These are phyloP conservation scores for Skeletonema potamos DNA, from an alignment of 108 stramenopile species.

Conservation along the genomic window DNA sequence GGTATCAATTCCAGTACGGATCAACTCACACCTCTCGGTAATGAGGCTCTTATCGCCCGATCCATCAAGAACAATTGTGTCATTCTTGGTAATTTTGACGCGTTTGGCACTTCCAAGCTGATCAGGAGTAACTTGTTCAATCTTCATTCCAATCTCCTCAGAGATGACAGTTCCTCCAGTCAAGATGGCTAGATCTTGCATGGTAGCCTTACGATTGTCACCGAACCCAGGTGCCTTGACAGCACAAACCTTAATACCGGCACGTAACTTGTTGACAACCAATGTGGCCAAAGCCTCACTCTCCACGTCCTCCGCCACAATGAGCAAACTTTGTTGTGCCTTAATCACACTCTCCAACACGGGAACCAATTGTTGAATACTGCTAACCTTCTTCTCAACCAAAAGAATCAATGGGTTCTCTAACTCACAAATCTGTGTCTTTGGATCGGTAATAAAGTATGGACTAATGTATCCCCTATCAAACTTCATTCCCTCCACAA, in stretches of 20 bases:
- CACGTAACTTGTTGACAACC: conserved; percentile 99
- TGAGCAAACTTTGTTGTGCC: conserved; percentile 90
- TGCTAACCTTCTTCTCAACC: conserved; percentile 99
- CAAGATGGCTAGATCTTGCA: conserved; percentile 98
- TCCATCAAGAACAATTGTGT: conserved; percentile 97
- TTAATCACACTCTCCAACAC: conserved; percentile 95
- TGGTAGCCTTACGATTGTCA: conserved; percentile 99
- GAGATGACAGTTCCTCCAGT: conserved; percentile 98
- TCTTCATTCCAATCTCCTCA: conserved; percentile 97
- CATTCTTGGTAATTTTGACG: conserved; percentile 96
- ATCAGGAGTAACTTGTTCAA: conserved; percentile 91
- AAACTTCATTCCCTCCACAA: conserved; percentile 99
- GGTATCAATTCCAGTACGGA: conserved; percentile 90
- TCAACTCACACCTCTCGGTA: conserved; percentile 94
- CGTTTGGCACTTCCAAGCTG: conserved; percentile 94
- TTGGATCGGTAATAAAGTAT: conserved; percentile 99
- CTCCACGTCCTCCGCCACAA: conserved; percentile 99
- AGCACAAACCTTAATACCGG: conserved; percentile 99
- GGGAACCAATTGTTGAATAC: conserved; percentile 94
- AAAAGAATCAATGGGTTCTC: conserved; percentile 97
- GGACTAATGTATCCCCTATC: conserved; percentile 99
- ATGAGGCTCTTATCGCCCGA: conserved; percentile 87
- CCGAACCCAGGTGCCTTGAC: conserved; percentile 99
- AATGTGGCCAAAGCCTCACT: conserved; percentile 97
- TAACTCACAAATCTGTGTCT: conserved; percentile 95